Evolutionary conservation across 352 stramenopile genomes (phyloP), one percentile per base, ranked within the genome.

Genomic region (Phytophthora rubi): DNA sequence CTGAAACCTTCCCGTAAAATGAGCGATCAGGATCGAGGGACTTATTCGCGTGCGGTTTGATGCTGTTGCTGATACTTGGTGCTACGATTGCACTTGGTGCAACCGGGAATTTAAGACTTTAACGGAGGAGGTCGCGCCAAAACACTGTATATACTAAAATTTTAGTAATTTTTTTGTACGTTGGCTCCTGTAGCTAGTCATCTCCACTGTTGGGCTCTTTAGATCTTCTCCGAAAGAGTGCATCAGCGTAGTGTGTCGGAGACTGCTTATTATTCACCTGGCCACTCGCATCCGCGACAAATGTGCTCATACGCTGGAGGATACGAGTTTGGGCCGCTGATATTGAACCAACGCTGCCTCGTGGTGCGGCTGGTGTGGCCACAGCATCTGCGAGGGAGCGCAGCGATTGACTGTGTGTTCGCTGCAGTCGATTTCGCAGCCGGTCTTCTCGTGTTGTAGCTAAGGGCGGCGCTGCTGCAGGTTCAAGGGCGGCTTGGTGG

Each of bases 381-480:
- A 32, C 5, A 16, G 16, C 49, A 8, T 55, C 49, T 10, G 49
- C 49, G 12, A 55, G 49, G 3, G 49, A 37, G 23, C 13, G 49
- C 12, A 55, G 12, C 28, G n/a, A 30, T 35, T 55, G 49, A 26
- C 49, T 55, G 23, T 55, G 49, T n/a, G 10, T 55, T 37, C 49
- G 49, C 49, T 55, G 49, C 21, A 55, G 49, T 18, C 49, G 49
- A 55, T 30, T 26, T 13, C 45, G 21, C 18, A 7, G 6, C 45
- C 12, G 21, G 7, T n/a, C 9, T 53, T 53, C 45, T 6, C 45
- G 45, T 30, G n/a, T 18, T 7, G 9, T 28, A 23, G 42, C 4
- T 23, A 15, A 21, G 42, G 42, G 6, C 15, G 39, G 15, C 16
- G 15, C 12, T 16, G 39, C 39, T 48, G 45, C 45, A 53, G 18